phyloP scores from a whole-genome alignment of 2,329 filamentous ascomycete genomes.

The Aureobasidium uvarum region DNA sequence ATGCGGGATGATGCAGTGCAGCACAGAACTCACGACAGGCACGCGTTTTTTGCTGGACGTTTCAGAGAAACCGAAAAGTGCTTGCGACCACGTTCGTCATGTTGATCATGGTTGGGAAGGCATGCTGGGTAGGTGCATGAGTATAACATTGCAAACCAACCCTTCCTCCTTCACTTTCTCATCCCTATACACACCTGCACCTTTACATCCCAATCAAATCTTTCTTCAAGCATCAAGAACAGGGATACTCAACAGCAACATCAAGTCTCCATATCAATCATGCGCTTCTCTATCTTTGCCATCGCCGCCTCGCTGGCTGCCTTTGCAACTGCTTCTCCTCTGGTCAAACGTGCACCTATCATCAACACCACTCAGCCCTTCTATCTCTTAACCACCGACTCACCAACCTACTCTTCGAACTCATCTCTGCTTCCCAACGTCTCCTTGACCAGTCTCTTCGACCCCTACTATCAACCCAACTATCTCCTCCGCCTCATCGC shows the following conservation, averaged over 20 bases:
- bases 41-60: conserved; percentile 4
- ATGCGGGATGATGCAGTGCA: conserved; percentile 23
- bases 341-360: not conserved
- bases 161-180: not conserved
- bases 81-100: conserved; percentile 14
- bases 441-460: conserved; percentile 43
- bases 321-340: conserved; percentile 27
- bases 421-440: conserved; percentile 39
- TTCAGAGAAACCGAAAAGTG: not conserved
- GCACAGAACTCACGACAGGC: not conserved
- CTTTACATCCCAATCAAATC: not conserved
- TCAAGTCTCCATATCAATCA: not conserved
- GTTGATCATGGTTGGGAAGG: conserved; percentile 7
- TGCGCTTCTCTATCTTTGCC: conserved; percentile 20
- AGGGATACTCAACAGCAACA: not conserved
- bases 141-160: not conserved
- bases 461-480: conserved; percentile 38
- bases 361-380: conserved; percentile 34
- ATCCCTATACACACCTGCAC: not conserved
- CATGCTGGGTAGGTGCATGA: conserved; percentile 13
- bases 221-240: not conserved
- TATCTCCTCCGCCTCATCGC: conserved; percentile 42
- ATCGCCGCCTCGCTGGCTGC: conserved; percentile 23
- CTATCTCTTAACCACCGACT: conserved; percentile 44
- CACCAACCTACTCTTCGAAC: conserved; percentile 33